Conservation (phyloP, 768 basidiomycete species). For the Infundibulicybe gibba region DNA sequence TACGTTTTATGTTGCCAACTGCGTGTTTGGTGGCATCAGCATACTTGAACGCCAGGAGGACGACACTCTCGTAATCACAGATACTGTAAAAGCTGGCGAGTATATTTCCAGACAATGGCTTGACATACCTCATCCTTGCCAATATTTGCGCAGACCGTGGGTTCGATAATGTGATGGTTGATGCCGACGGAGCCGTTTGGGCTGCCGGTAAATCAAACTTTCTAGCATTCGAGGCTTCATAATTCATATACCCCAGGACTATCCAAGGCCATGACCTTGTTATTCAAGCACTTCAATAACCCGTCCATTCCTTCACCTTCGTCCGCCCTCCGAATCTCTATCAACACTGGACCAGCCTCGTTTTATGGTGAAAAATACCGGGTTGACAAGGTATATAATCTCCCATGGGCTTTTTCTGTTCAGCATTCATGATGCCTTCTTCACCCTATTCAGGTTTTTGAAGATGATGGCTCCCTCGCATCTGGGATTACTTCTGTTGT, state of each 20-base stretch:
- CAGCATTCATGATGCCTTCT: constrained; percentile 7
- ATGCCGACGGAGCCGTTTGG: constrained; percentile 59
- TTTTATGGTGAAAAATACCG: constrained; percentile 60
- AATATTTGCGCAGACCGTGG: constrained; percentile 39
- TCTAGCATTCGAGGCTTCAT: not conserved
- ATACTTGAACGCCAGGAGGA: constrained; percentile 59
- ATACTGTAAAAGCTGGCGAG: constrained; percentile 52
- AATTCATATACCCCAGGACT: constrained; percentile 36
- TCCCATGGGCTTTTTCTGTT: not conserved
- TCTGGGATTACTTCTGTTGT: constrained; percentile 55
- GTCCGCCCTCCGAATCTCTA: constrained; percentile 46
- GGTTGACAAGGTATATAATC: constrained; percentile 45
- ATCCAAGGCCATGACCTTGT: constrained; percentile 30
- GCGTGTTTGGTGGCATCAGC: constrained; percentile 36
- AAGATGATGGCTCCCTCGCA: constrained; percentile 59
- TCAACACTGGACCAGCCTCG: constrained; percentile 46
- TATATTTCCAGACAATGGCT: not conserved
- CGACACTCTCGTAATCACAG: constrained; percentile 50
- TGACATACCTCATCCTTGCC: constrained; percentile 5
- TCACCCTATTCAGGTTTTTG: constrained; percentile 57
- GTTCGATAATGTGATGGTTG: constrained; percentile 62
- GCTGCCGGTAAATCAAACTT: constrained; percentile 44
- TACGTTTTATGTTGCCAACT: constrained; percentile 60
- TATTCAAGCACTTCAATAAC: constrained; percentile 36
- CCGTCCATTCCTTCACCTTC: constrained; percentile 40